Conservation (phyloP, 495 filamentous ascomycete genomes). For the Xylaria sp. region DNA sequence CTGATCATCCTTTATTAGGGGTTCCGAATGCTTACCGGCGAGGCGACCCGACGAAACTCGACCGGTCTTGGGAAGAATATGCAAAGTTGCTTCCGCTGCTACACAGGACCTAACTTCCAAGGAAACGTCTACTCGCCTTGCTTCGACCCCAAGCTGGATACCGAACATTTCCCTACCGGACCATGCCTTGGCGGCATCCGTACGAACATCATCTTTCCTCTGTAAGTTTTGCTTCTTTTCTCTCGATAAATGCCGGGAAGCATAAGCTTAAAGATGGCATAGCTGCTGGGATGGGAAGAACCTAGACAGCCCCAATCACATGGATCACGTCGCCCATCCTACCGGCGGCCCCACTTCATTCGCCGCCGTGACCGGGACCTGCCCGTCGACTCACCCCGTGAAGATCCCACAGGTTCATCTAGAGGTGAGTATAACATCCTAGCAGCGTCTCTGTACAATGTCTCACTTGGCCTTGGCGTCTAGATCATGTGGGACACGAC, state of each 20-base stretch:
- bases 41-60: conserved; percentile 33
- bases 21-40: conserved; percentile 41
- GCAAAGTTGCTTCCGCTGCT: conserved; percentile 49
- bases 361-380: conserved; percentile 35
- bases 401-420: conserved; percentile 50
- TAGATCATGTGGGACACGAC: conserved; percentile 46
- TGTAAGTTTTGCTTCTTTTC: conserved; percentile 38
- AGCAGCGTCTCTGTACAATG: not conserved
- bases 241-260: conserved; percentile 23
- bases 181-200: conserved; percentile 46
- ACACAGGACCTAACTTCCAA: conserved; percentile 39
- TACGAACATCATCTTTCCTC: conserved; percentile 50
- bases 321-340: conserved; percentile 45
- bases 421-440: conserved; percentile 27
- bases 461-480: not conserved
- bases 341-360: conserved; percentile 35
- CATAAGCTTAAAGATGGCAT: not conserved
- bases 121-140: conserved; percentile 43
- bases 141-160: conserved; percentile 39
- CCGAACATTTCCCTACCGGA: conserved; percentile 36
- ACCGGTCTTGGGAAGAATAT: conserved; percentile 36
- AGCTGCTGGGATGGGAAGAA: conserved; percentile 46
- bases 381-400: conserved; percentile 48
- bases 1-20: conserved; percentile 28
- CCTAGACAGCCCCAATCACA: conserved; percentile 48